phyloP scores from a whole-genome alignment of 164 flowering plant species.

The Vitis rupestris region DNA sequence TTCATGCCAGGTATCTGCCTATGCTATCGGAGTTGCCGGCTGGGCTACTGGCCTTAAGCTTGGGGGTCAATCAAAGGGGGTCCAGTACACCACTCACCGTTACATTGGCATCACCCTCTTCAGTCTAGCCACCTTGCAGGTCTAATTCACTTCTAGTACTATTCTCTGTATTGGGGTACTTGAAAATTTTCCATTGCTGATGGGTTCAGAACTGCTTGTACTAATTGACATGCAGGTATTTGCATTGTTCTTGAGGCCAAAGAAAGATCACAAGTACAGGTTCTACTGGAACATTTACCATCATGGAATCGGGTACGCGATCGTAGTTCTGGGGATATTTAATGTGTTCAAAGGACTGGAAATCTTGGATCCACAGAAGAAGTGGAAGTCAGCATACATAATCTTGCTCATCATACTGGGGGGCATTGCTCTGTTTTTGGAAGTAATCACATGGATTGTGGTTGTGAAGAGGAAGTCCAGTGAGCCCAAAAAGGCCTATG shows the following conservation, averaged over 20 bases:
- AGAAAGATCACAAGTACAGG: slow-evolving; percentile 68
- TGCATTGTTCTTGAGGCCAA: slow-evolving; percentile 72
- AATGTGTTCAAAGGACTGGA: slow-evolving; percentile 72
- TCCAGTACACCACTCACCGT: slow-evolving; percentile 43
- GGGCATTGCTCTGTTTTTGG: slow-evolving; percentile 47
- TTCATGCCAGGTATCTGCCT: slow-evolving; percentile 62
- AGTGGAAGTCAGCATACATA: slow-evolving; percentile 56
- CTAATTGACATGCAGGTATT: slow-evolving; percentile 35
- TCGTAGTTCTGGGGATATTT: slow-evolving; percentile 62
- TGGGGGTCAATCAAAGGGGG: slow-evolving; percentile 58
- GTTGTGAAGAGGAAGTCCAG: slow-evolving; percentile 50
- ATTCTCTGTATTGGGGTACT: too few species aligned
- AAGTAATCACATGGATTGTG: slow-evolving; percentile 66
- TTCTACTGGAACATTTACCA: slow-evolving; percentile 82
- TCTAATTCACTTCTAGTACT: slow-evolving; percentile 16
- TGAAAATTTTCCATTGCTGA: too few species aligned
- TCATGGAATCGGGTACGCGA: slow-evolving; percentile 62
- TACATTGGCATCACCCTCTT: slow-evolving; percentile 77
- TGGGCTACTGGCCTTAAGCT: slow-evolving; percentile 84
- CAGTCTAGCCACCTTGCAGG: slow-evolving; percentile 72
- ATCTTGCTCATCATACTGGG: slow-evolving; percentile 39
- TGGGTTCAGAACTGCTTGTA: too few species aligned
- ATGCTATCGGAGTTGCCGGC: slow-evolving; percentile 78
- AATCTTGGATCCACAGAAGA: slow-evolving; percentile 51
- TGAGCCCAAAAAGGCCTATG: slow-evolving; percentile 47